Conservation (phyloP, 2,329 filamentous ascomycete genomes). For the Venturia carpophila region DNA sequence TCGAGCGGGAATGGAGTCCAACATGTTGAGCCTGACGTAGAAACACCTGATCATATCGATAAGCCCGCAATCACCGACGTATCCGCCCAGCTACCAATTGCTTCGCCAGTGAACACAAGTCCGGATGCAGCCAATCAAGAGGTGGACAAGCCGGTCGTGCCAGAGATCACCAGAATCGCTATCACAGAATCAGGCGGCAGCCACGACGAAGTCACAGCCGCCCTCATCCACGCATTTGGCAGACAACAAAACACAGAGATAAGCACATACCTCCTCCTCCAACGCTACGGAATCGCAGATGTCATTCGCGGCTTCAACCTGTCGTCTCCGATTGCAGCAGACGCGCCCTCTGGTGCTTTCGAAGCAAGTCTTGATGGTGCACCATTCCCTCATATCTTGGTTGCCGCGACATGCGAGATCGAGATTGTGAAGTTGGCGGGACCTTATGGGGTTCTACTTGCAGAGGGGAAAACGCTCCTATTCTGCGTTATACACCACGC, state of each 20-base stretch:
- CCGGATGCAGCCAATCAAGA: background rate
- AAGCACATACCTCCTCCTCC: constrained; percentile 23
- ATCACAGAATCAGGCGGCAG: constrained; percentile 25
- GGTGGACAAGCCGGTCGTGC: background rate
- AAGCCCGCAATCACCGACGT: background rate
- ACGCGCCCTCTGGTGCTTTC: constrained; percentile 15
- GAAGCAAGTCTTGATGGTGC: background rate
- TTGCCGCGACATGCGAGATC: constrained; percentile 26
- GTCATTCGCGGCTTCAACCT: constrained; percentile 25
- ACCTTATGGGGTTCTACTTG: constrained; percentile 22
- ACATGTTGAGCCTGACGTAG: background rate
- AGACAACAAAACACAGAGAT: constrained; percentile 23
- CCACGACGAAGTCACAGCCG: constrained; percentile 28
- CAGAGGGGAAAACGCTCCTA: constrained; percentile 24
- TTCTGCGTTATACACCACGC: constrained; percentile 25
- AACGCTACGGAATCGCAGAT: constrained; percentile 25
- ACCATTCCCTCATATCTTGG: constrained; percentile 24
- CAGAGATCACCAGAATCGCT: background rate
- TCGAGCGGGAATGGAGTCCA: background rate
- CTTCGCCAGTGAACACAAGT: background rate
- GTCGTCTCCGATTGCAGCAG: constrained; percentile 17
- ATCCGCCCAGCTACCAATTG: background rate
- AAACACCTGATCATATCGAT: background rate
- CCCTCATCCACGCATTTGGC: constrained; percentile 26
- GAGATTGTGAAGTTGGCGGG: constrained; percentile 21